Evolutionary conservation across 345 rosid species (phyloP).

Genomic region (Populus euphratica): DNA sequence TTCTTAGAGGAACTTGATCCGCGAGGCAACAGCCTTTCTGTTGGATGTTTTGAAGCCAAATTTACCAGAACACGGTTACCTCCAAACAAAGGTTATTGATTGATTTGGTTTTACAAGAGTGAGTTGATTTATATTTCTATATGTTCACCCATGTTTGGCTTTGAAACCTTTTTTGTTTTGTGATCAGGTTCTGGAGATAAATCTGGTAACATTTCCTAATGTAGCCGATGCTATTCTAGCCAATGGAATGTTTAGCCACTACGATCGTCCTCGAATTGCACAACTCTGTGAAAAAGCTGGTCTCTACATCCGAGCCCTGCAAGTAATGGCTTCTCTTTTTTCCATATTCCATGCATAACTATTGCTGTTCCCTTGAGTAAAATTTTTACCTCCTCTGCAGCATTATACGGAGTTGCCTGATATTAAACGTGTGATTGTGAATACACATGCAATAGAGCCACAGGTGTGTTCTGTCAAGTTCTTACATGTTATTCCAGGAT

Average conservation of each 20-base stretch:
- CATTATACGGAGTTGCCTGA: constrained; percentile 94
- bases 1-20: constrained; percentile 83
- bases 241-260: constrained; percentile 95
- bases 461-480: constrained; percentile 50
- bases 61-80: constrained; percentile 85
- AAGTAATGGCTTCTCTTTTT: constrained; percentile 40
- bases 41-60: constrained; percentile 95
- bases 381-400: constrained; percentile 45
- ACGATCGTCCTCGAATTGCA: constrained; percentile 93
- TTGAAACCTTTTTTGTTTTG: background rate
- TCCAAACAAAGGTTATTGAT: constrained; percentile 76
- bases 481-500: background rate
- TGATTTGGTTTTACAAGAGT: background rate
- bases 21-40: constrained; percentile 98
- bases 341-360: background rate
- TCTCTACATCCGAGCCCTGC: constrained; percentile 80
- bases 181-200: constrained; percentile 86
- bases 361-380: background rate
- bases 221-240: constrained; percentile 99
- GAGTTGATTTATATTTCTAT: background rate
- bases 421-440: constrained; percentile 97
- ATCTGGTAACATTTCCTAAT: constrained; percentile 94
- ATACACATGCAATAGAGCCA: constrained; percentile 99
- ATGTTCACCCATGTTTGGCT: background rate
- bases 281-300: constrained; percentile 99